phyloP scores from a whole-genome alignment of 441 rosid species.

The Capsella rubella region DNA sequence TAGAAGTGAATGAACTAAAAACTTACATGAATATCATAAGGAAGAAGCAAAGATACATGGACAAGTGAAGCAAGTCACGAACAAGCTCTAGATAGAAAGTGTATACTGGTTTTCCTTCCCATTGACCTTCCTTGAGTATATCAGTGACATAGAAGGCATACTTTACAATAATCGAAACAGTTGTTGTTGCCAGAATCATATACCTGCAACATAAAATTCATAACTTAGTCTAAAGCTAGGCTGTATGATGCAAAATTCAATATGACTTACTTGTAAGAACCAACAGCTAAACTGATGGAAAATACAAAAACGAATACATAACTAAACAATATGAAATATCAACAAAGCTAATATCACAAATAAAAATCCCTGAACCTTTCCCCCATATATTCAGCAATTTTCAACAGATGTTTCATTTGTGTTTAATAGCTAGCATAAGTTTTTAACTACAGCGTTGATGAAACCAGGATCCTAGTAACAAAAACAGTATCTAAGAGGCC shows the following conservation, averaged over 20 bases:
- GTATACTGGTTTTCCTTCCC: slow-evolving; percentile 94
- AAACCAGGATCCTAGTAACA: neutral
- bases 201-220: slow-evolving; percentile 59
- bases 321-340: neutral
- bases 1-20: slow-evolving; percentile 17
- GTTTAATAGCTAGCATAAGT: neutral
- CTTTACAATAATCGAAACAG: slow-evolving; percentile 85
- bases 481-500: neutral
- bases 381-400: neutral
- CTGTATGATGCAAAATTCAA: neutral
- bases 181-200: slow-evolving; percentile 93
- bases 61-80: slow-evolving; percentile 94
- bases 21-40: slow-evolving; percentile 95
- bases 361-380: neutral
- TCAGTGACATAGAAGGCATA: slow-evolving; percentile 89
- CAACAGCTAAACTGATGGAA: neutral
- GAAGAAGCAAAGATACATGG: slow-evolving; percentile 97
- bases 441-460: neutral
- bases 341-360: neutral
- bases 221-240: slow-evolving; percentile 49
- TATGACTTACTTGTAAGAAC: neutral
- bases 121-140: slow-evolving; percentile 99
- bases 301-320: slow-evolving; percentile 9
- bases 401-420: neutral
- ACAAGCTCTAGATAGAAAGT: slow-evolving; percentile 97